A percentile compares a stretch with the other conserved stretches of the same genome.
Evolutionary conservation across 148 eudicot genomes (phyloP).

Genomic region (Beta vulgaris): DNA sequence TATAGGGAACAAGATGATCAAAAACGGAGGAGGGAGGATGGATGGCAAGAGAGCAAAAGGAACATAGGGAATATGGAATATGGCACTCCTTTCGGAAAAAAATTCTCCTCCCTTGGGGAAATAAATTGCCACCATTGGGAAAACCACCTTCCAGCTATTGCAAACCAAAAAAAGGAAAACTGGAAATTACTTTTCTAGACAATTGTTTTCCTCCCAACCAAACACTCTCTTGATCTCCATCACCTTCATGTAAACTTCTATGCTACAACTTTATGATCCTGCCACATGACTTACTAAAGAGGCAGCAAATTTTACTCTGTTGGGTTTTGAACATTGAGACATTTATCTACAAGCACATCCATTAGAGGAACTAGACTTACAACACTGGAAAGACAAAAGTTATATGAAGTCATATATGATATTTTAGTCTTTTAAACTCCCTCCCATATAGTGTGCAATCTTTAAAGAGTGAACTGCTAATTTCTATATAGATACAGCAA

Average conservation of each 20-base stretch:
- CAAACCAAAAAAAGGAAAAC: no score
- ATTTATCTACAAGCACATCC: neutral
- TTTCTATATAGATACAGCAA: no score
- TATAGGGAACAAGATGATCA: no score
- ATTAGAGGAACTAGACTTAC: neutral
- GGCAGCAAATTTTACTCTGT: neutral
- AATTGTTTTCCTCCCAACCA: neutral
- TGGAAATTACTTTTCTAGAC: no score
- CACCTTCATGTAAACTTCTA: neutral
- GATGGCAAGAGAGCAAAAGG: no score
- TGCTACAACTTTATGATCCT: neutral
- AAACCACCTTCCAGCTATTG: no score
- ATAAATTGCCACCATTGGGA: no score
- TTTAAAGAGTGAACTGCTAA: neutral
- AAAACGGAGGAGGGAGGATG: no score
- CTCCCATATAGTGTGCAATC: neutral
- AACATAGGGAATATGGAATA: no score
- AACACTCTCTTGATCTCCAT: neutral
- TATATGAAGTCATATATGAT: no score
- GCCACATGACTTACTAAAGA: neutral
- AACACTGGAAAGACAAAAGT: neutral
- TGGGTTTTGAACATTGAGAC: neutral
- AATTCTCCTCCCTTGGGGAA: no score
- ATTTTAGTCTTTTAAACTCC: neutral
- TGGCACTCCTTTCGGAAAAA: no score